Percentiles rank a stretch among this genome's conserved stretches.
Evolutionary conservation across 1,284 basidiomycete species (phyloP).

Genomic region (Limonomyces culmigenus): DNA sequence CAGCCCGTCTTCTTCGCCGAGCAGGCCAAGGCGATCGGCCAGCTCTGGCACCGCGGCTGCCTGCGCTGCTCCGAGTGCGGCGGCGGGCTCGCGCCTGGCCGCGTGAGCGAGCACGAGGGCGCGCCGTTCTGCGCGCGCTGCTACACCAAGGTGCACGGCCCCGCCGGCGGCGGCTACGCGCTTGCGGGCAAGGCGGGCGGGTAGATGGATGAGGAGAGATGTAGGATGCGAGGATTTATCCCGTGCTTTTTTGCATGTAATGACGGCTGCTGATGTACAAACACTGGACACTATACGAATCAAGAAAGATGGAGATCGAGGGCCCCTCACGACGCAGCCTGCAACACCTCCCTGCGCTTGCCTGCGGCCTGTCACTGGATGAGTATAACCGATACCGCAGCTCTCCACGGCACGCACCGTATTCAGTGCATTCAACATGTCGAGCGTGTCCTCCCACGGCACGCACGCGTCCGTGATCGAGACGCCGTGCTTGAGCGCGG

Average conservation of each 20-base stretch:
- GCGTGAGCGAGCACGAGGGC: slow-evolving; percentile 57
- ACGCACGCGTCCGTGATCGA: slow-evolving; percentile 92
- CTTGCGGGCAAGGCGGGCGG: slow-evolving; percentile 44
- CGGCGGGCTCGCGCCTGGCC: slow-evolving; percentile 45
- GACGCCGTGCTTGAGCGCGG: slow-evolving; percentile 65
- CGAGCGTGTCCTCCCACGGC: slow-evolving; percentile 73
- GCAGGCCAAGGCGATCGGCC: slow-evolving; percentile 58
- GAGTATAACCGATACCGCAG: too few relatives aligned
- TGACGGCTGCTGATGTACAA: too few relatives aligned
- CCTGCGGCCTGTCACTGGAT: too few relatives aligned
- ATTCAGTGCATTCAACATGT: slow-evolving; percentile 64
- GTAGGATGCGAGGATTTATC: too few relatives aligned
- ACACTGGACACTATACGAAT: too few relatives aligned
- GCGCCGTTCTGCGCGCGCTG: slow-evolving; percentile 52
- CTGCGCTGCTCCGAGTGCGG: slow-evolving; percentile 54
- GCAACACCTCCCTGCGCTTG: too few relatives aligned
- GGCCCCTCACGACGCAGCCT: too few relatives aligned
- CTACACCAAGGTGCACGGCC: slow-evolving; percentile 62
- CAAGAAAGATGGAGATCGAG: too few relatives aligned
- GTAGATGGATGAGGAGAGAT: too few relatives aligned
- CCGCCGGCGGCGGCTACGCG: slow-evolving; percentile 57
- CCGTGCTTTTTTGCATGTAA: too few relatives aligned
- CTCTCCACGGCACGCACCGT: too few relatives aligned
- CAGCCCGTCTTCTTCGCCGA: slow-evolving; percentile 51
- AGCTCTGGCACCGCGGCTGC: slow-evolving; percentile 64